Evolutionary conservation across 495 filamentous ascomycete species (phyloP), one percentile per base, ranked within the genome.

Genomic region (Penicillium silybi): DNA sequence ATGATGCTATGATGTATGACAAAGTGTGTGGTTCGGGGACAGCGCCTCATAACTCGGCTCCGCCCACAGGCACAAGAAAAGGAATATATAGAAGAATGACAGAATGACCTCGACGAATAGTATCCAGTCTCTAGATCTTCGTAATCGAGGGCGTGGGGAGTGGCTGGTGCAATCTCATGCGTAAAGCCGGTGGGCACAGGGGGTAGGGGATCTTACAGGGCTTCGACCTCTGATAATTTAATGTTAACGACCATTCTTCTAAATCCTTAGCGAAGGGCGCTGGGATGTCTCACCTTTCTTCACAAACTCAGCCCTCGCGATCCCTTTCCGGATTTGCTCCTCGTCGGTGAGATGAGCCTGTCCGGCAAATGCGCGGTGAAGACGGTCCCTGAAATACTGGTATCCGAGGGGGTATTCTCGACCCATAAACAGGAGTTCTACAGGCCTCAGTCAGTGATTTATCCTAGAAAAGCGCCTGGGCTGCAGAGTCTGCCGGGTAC

Each of bases 381-480:
- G 74, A 18, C 91, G 81, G 15, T 81, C 78, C 15, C 85, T 78
- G 70, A 95, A 98, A 68, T 89, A 97, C 35, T 78, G 68, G 63
- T 87, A 96, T 16, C 95, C 95, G 25, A 87, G 75, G 8, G 95
- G 93, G 65, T 97, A 97, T 34, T 91, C 85, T 22, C 84, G 80
- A 41, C 93, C 93, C 27, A 97, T 72, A 65, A 86, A 81, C 4
- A 98, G 79, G 18, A 97, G 82, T 55, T 95, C 90, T 93, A 54
- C 20, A 9, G 8, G 29, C 18, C 38, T 4, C 37, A 17, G 37
- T 39, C 15, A 18, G 37, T 11, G 16, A 6, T 13, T 10, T 4
- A 4, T 19, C 37, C 15, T 5, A 19, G 16, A 19, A 39, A 18
- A 18, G 13, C 16, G 16, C 37, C 18, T 16, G n/a, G n/a, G 37